Evolutionary conservation across 148 eudicot genomes (phyloP).

Genomic region (Rhododendron henanense): DNA sequence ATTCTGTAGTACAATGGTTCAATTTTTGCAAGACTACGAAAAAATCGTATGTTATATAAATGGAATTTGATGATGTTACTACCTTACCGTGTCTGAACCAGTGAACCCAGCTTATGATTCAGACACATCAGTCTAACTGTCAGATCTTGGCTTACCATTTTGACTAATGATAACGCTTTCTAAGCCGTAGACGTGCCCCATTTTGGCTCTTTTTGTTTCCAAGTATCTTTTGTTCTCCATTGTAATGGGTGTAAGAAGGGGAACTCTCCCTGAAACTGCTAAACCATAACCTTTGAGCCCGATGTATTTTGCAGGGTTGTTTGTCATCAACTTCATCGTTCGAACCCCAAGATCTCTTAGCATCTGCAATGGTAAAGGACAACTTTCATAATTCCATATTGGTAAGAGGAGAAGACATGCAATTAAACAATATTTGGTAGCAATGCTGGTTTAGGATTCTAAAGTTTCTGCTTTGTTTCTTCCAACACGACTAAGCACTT

Average conservation of each 20-base stretch:
- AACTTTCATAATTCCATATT: background rate
- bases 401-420: background rate
- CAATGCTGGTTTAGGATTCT: background rate
- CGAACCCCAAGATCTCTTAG: conserved; percentile 81
- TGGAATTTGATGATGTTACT: background rate
- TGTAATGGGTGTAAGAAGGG: conserved; percentile 74
- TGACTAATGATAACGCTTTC: conserved; percentile 24
- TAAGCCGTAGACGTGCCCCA: conserved; percentile 79
- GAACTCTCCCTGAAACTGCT: conserved; percentile 73
- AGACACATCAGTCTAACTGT: conserved; percentile 2
- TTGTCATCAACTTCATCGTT: conserved; percentile 91
- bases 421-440: background rate
- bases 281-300: conserved; percentile 90
- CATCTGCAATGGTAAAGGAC: conserved; percentile 47
- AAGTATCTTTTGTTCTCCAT: conserved; percentile 80
- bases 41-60: background rate
- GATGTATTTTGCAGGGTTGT: conserved; percentile 78
- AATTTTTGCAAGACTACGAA: background rate
- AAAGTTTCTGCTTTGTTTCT: background rate
- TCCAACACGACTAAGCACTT: background rate
- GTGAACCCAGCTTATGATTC: background rate
- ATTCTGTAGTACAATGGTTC: background rate
- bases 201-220: conserved; percentile 80
- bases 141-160: conserved; percentile 32
- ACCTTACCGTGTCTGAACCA: background rate